A percentile compares a stretch with the other conserved stretches of the same genome.
Evolutionary conservation across 306 rosid genomes (phyloP).

Genomic region (Nissolia schottii): DNA sequence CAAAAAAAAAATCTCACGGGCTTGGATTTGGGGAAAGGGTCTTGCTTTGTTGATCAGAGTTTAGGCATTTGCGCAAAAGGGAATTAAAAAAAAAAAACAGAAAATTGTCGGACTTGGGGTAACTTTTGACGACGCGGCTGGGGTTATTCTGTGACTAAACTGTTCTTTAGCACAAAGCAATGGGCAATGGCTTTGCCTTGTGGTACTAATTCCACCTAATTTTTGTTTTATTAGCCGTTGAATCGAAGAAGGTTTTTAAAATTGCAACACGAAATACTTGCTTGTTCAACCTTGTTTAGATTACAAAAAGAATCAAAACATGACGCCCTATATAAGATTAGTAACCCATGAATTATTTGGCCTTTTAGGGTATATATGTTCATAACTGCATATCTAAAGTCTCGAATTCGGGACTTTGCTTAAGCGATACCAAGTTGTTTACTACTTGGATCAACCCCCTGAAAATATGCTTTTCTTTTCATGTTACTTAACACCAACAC

Average conservation of each 20-base stretch:
- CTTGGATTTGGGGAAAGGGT: slow-evolving; percentile 9
- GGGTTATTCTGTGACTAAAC: not conserved
- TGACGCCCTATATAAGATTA: not conserved
- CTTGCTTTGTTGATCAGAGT: not conserved
- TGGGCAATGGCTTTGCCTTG: too few relatives aligned
- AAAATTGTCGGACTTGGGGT: not conserved
- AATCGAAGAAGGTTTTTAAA: too few relatives aligned
- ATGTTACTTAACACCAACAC: not conserved
- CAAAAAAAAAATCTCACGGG: not conserved
- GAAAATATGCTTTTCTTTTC: not conserved
- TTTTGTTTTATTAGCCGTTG: too few relatives aligned
- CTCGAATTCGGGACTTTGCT: too few relatives aligned
- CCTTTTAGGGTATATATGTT: not conserved
- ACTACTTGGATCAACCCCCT: too few relatives aligned
- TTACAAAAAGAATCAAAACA: not conserved
- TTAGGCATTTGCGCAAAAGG: not conserved
- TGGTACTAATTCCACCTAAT: too few relatives aligned
- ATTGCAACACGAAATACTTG: too few relatives aligned
- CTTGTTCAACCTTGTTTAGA: too few relatives aligned
- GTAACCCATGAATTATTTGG: not conserved
- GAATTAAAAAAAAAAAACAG: not conserved
- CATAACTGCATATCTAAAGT: too few relatives aligned
- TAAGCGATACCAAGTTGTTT: too few relatives aligned
- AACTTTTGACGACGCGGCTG: not conserved
- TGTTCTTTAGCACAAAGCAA: not conserved